Evolutionary conservation across 495 filamentous ascomycete species (phyloP).

Genomic region (Aspergillus mulundensis): DNA sequence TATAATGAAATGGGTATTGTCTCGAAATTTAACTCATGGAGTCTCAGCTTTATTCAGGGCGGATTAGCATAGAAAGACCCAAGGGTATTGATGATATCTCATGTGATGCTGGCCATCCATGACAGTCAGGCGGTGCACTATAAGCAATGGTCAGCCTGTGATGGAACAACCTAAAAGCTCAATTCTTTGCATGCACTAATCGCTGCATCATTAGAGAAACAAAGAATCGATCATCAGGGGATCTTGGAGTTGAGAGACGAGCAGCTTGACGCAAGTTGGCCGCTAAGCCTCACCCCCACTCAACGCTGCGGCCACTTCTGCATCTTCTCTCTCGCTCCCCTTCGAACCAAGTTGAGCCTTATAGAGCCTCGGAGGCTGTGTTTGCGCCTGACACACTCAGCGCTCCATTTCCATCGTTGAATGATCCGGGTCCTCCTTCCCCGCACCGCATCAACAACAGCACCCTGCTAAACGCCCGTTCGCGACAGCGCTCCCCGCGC

Average conservation of each 20-base stretch:
- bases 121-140: background rate
- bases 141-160: background rate
- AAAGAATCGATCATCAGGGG: background rate
- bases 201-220: background rate
- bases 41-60: background rate
- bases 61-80: background rate
- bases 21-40: background rate
- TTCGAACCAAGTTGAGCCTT: background rate
- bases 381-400: background rate
- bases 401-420: background rate
- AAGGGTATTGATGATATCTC: background rate
- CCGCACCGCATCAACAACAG: constrained; percentile 3
- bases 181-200: background rate
- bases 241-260: background rate
- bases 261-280: background rate
- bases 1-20: constrained; percentile 31
- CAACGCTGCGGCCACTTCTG: background rate
- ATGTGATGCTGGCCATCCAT: background rate
- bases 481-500: background rate
- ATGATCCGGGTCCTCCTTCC: background rate
- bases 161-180: too few species aligned
- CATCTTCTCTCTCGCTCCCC: background rate
- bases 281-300: background rate
- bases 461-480: too few species aligned
- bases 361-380: background rate